Conservation (phyloP, 75 land plant species). For the Pinus tabuliformis region DNA sequence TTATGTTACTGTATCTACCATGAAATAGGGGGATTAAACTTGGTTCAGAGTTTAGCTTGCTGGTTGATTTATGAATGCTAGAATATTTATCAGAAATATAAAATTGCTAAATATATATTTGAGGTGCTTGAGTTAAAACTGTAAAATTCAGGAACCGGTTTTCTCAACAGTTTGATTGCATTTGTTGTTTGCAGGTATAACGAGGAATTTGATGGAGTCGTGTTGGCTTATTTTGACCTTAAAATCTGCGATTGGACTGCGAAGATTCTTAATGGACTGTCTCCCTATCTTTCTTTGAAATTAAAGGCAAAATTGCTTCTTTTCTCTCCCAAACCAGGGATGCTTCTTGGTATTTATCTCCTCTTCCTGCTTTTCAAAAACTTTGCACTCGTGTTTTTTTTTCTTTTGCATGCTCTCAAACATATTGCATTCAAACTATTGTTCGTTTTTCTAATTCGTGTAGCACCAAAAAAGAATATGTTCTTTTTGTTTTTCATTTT, state of each 20-base stretch:
- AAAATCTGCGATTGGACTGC: slow-evolving; percentile 25
- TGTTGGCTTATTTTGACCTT: slow-evolving; percentile 58
- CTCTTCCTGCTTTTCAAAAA: neutral
- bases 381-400: too few relatives aligned
- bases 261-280: slow-evolving; percentile 56
- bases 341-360: slow-evolving; percentile 56
- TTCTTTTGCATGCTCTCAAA: too few relatives aligned
- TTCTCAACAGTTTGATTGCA: neutral
- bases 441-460: too few relatives aligned
- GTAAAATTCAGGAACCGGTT: neutral
- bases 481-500: too few relatives aligned
- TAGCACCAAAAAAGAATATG: too few relatives aligned
- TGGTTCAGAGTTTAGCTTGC: neutral
- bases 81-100: neutral
- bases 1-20: too few relatives aligned
- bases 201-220: slow-evolving; percentile 71
- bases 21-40: neutral
- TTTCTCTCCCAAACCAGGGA: slow-evolving; percentile 75
- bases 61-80: neutral
- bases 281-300: slow-evolving; percentile 59
- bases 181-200: slow-evolving; percentile 43
- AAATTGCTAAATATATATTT: neutral
- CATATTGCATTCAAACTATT: too few relatives aligned
- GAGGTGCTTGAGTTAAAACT: neutral
- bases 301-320: slow-evolving; percentile 32